These are phyloP conservation scores for Vaccinium macrocarpon DNA, from an alignment of 148 eudicot species.

Conservation along the genomic window DNA sequence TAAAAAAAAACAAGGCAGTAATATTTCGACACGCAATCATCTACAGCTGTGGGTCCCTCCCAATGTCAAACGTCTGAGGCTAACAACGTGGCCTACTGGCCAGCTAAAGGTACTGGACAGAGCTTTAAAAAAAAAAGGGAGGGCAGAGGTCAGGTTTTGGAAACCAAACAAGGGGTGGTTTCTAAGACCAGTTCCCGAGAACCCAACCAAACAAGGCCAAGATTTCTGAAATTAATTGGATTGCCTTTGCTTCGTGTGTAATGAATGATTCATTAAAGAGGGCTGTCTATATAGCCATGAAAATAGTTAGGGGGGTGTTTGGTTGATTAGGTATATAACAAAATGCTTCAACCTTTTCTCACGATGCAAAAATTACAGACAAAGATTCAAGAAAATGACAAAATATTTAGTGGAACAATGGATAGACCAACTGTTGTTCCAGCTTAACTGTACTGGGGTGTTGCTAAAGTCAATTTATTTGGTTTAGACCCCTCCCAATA, in stretches of 20 bases:
- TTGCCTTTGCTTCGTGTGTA: neutral
- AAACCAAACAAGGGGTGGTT: no score
- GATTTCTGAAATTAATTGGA: neutral
- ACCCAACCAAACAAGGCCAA: neutral
- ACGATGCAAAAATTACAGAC: neutral
- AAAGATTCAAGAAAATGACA: neutral
- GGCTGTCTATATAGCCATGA: slow-evolving; percentile 7
- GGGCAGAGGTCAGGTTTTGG: no score
- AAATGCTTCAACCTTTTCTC: neutral
- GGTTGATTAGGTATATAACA: slow-evolving; percentile 5
- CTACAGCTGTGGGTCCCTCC: no score
- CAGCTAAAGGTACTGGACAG: no score
- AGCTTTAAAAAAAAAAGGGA: no score
- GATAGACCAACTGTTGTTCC: slow-evolving; percentile 7
- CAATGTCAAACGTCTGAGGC: no score
- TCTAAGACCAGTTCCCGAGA: no score
- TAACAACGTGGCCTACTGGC: no score
- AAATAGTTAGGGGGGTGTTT: neutral
- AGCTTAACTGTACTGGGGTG: neutral
- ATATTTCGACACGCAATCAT: no score
- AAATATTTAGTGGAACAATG: neutral
- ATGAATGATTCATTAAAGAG: neutral
- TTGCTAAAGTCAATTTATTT: neutral
- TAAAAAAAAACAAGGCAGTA: no score
- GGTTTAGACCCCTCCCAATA: neutral